Conservation (phyloP, 2,329 filamentous ascomycete genomes). For the Phyllosticta citrichinensis region DNA sequence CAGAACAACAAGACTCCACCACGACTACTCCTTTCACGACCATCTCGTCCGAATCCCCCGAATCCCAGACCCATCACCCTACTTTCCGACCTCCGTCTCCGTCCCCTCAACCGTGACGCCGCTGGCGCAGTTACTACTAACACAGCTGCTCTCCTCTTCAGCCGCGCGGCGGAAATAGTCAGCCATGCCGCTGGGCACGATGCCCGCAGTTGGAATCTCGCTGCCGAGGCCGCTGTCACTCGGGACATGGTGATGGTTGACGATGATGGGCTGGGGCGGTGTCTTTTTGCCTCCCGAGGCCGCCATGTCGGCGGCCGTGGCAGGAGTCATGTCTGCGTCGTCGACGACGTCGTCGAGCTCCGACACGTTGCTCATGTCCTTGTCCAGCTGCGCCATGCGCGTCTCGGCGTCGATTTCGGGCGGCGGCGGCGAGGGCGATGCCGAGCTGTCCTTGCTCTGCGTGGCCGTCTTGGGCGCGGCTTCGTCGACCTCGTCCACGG, state of each 20-base stretch:
- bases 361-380: background rate
- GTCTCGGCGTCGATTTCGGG: conserved; percentile 2
- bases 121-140: background rate
- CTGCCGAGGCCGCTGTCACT: conserved; percentile 29
- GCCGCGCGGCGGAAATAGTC: conserved; percentile 28
- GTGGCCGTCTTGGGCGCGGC: background rate
- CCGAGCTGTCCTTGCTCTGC: background rate
- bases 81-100: background rate
- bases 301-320: conserved; percentile 6
- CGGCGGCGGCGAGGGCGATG: background rate
- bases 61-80: background rate
- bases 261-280: background rate
- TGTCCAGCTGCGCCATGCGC: background rate
- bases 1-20: background rate
- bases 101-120: background rate
- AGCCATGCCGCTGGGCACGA: conserved; percentile 11
- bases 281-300: background rate
- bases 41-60: background rate
- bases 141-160: conserved; percentile 22
- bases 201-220: conserved; percentile 25
- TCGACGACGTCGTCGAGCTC: conserved; percentile 14
- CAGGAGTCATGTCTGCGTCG: conserved; percentile 20
- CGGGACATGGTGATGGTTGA: conserved; percentile 9
- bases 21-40: background rate
- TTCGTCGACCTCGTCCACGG: background rate